Evolutionary conservation across 305 asterid genomes (phyloP).

Genomic region (Striga hermonthica): DNA sequence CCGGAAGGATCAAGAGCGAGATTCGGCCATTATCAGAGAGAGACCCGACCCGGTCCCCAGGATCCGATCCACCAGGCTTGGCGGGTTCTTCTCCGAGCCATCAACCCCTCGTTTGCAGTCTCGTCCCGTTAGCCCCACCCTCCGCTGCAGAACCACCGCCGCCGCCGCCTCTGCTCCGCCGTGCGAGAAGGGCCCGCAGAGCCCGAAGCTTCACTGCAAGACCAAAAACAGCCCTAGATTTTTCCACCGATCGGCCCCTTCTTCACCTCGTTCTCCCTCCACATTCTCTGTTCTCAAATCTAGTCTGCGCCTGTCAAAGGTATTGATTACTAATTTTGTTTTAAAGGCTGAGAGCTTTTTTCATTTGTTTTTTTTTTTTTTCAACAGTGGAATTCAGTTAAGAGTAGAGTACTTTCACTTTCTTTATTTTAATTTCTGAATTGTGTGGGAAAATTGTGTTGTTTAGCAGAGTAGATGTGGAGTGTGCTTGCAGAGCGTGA

Average conservation of each 20-base stretch:
- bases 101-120: slow-evolving; percentile 73
- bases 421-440: too few relatives aligned
- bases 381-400: too few relatives aligned
- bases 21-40: slow-evolving; percentile 34
- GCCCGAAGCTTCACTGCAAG: slow-evolving; percentile 64
- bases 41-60: slow-evolving; percentile 36
- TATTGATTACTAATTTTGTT: slow-evolving; percentile 8
- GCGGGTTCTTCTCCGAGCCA: slow-evolving; percentile 69
- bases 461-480: slow-evolving; percentile 58
- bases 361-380: too few relatives aligned
- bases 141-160: slow-evolving; percentile 58
- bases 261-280: slow-evolving; percentile 91
- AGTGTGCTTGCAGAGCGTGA: slow-evolving; percentile 50
- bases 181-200: slow-evolving; percentile 27
- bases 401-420: too few relatives aligned
- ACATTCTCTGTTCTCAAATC: slow-evolving; percentile 75
- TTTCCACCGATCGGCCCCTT: slow-evolving; percentile 64
- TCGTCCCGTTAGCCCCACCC: slow-evolving; percentile 44
- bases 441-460: neutral
- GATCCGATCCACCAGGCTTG: slow-evolving; percentile 49
- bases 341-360: too few relatives aligned
- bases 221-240: slow-evolving; percentile 61
- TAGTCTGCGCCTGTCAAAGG: slow-evolving; percentile 60
- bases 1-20: slow-evolving; percentile 39
- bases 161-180: slow-evolving; percentile 14